These are phyloP conservation scores for Serendipita sp. DNA, from an alignment of 768 basidiomycete genomes.

Conservation along the genomic window DNA sequence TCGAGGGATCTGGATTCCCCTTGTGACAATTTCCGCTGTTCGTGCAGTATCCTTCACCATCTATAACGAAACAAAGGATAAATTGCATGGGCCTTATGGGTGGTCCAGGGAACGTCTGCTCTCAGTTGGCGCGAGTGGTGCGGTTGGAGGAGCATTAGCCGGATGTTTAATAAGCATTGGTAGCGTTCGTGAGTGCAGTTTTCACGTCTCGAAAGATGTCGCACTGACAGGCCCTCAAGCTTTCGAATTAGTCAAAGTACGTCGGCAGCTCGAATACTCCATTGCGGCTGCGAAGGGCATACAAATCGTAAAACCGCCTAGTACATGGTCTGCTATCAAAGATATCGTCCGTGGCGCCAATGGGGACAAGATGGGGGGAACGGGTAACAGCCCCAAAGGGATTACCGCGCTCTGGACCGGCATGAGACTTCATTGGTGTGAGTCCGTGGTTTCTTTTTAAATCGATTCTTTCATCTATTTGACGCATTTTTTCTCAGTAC, in stretches of 20 bases:
- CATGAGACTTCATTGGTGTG: conserved; percentile 72
- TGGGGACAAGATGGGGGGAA: not conserved
- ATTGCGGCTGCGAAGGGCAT: conserved; percentile 71
- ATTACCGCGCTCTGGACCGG: conserved; percentile 62
- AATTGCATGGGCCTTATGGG: conserved; percentile 32
- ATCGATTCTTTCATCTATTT: conserved; percentile 7
- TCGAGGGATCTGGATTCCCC: conserved; percentile 79
- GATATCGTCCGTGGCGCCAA: conserved; percentile 44
- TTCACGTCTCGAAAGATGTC: not conserved
- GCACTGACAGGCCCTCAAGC: conserved; percentile 25
- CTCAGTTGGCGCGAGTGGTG: conserved; percentile 62
- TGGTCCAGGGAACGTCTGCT: conserved; percentile 20
- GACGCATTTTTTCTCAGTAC: conserved; percentile 30
- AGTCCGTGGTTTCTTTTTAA: conserved; percentile 13
- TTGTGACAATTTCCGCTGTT: conserved; percentile 91
- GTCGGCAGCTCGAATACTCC: conserved; percentile 80
- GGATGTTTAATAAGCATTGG: conserved; percentile 80
- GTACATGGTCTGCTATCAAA: conserved; percentile 58
- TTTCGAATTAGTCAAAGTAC: conserved; percentile 91
- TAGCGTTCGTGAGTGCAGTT: conserved; percentile 58
- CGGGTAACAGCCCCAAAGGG: conserved; percentile 20
- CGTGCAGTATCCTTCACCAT: conserved; percentile 91
- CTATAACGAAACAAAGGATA: conserved; percentile 70
- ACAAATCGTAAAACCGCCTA: conserved; percentile 56
- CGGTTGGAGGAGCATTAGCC: conserved; percentile 72